These are phyloP conservation scores for Trametes sp. DNA, from an alignment of 1,284 basidiomycete species.

Conservation along the genomic window DNA sequence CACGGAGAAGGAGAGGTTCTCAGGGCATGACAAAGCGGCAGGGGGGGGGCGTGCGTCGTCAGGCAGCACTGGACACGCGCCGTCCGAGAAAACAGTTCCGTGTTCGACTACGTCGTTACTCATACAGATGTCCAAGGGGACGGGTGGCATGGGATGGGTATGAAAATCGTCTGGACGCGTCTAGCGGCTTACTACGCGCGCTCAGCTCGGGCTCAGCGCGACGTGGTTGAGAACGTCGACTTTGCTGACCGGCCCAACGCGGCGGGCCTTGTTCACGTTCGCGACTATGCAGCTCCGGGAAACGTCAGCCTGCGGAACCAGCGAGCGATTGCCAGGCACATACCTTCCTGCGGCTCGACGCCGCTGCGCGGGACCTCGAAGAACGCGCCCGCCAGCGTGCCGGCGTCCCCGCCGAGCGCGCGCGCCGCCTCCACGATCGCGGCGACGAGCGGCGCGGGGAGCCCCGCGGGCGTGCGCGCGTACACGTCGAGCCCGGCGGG, in stretches of 20 bases:
- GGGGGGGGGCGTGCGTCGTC: neutral
- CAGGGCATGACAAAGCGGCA: neutral
- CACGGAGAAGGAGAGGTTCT: neutral
- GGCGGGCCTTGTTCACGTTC: neutral
- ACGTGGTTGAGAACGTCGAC: conserved; percentile 15
- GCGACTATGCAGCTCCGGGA: neutral
- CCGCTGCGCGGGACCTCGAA: conserved; percentile 33
- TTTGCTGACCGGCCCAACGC: conserved; percentile 14
- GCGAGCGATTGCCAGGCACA: neutral
- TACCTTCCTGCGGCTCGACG: conserved; percentile 4
- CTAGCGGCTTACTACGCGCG: neutral
- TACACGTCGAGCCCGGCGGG: conserved; percentile 59
- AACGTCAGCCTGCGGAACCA: neutral
- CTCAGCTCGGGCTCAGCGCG: conserved; percentile 16
- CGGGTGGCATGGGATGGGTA: neutral
- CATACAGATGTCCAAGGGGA: neutral
- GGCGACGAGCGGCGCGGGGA: conserved; percentile 35
- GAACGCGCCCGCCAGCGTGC: conserved; percentile 28
- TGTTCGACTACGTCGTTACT: neutral
- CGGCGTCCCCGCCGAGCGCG: conserved; percentile 33
- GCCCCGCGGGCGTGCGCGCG: conserved; percentile 40
- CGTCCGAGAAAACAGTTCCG: conserved; percentile 1
- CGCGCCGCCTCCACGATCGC: conserved; percentile 28
- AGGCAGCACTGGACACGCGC: neutral
- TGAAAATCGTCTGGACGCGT: neutral